These are phyloP conservation scores for Pseudonitzschia multiseries DNA, from an alignment of 108 stramenopile species.

Conservation along the genomic window DNA sequence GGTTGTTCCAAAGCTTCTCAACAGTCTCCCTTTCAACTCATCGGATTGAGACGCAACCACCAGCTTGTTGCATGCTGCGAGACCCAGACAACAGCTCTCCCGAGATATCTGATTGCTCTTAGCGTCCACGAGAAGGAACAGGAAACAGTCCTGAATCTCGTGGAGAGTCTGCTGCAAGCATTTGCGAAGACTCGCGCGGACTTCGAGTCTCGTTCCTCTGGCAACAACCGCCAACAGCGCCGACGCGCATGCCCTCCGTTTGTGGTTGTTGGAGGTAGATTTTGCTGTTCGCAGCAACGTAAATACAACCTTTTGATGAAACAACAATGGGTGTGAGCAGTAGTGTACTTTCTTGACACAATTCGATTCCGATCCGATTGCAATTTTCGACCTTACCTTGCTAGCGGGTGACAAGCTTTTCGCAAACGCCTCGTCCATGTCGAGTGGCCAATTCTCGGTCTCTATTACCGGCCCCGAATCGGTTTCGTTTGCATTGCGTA, in stretches of 20 bases:
- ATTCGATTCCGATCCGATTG: neutral
- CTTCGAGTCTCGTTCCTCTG: slow-evolving; percentile 48
- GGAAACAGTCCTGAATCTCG: slow-evolving; percentile 65
- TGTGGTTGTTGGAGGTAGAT: slow-evolving; percentile 53
- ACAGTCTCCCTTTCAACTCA: slow-evolving; percentile 50
- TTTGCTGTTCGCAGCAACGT: slow-evolving; percentile 50
- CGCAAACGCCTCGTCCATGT: slow-evolving; percentile 50
- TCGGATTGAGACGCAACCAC: slow-evolving; percentile 27
- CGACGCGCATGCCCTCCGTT: slow-evolving; percentile 62
- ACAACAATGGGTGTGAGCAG: neutral
- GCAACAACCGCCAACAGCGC: slow-evolving; percentile 68
- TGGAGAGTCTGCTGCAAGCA: slow-evolving; percentile 44
- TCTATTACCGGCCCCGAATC: slow-evolving; percentile 12
- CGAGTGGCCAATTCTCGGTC: slow-evolving; percentile 43
- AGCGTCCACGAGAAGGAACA: slow-evolving; percentile 67
- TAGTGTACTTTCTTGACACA: neutral
- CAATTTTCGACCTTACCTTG: slow-evolving; percentile 38
- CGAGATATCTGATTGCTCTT: slow-evolving; percentile 80
- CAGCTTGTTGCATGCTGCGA: slow-evolving; percentile 77
- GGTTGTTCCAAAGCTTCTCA: slow-evolving; percentile 81
- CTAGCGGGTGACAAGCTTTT: slow-evolving; percentile 60
- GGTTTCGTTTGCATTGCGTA: slow-evolving; percentile 29
- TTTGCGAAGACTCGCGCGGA: slow-evolving; percentile 33
- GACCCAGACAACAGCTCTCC: slow-evolving; percentile 78
- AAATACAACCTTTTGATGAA: slow-evolving; percentile 39